phyloP scores from a whole-genome alignment of 2,329 filamentous ascomycete genomes.

The Alternaria triticina region DNA sequence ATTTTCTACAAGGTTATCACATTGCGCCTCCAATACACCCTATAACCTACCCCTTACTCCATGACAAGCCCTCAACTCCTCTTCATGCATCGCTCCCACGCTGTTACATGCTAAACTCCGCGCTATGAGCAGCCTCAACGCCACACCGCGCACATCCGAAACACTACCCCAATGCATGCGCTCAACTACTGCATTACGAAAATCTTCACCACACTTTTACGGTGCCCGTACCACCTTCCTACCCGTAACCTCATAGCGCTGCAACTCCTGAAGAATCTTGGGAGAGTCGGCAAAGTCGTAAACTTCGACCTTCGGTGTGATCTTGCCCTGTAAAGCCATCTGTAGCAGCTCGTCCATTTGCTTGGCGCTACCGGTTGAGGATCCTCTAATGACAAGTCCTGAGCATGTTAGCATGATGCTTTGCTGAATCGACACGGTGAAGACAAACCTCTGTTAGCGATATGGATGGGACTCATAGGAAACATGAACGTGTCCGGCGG shows the following conservation, averaged over 20 bases:
- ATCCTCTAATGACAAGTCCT: slow-evolving; percentile 55
- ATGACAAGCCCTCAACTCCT: background rate
- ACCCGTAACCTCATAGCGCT: slow-evolving; percentile 44
- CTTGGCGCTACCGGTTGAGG: slow-evolving; percentile 53
- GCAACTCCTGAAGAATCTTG: slow-evolving; percentile 44
- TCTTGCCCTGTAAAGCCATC: slow-evolving; percentile 52
- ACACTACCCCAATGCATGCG: background rate
- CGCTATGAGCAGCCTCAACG: background rate
- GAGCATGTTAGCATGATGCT: background rate
- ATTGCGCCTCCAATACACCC: background rate
- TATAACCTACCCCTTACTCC: background rate
- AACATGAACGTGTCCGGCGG: slow-evolving; percentile 53
- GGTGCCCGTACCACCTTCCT: slow-evolving; percentile 45
- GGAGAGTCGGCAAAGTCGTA: slow-evolving; percentile 46
- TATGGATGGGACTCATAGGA: slow-evolving; percentile 55
- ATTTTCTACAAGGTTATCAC: background rate
- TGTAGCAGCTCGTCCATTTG: slow-evolving; percentile 57
- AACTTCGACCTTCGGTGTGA: slow-evolving; percentile 46
- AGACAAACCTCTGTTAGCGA: slow-evolving; percentile 50
- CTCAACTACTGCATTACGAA: background rate
- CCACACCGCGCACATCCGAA: background rate
- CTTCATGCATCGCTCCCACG: background rate
- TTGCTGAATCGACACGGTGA: no score
- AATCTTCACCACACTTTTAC: background rate
- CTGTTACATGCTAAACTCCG: background rate